Evolutionary conservation across 306 rosid species (phyloP), one percentile per base, ranked within the genome.

Genomic region (Ormosia emarginata): DNA sequence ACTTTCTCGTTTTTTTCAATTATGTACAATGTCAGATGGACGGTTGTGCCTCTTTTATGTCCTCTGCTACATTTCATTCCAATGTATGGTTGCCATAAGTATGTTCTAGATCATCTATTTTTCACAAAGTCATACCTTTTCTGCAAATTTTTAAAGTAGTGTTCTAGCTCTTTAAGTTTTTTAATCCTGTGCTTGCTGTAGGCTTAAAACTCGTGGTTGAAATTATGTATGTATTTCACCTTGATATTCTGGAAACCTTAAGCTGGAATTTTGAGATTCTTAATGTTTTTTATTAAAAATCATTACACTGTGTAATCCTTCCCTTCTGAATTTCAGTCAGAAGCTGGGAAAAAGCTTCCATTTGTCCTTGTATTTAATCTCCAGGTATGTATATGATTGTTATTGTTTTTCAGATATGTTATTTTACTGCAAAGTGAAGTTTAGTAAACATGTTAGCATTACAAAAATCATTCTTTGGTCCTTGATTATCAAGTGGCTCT

Each of bases 301-400:
- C 6, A 14, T 34, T 79, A 61, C 64, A 53, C 40, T 44, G 2
- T 59, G 36, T 86, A 67, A 85, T 66, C 67, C 32, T 81, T 69
- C 43, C 9, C 17, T 75, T 87, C 29, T 83, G 64, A 70, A 79
- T 86, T 80, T 68, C 89, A 95, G 99, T 86, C 94, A 10, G 91
- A 90, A 84, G 86, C 88, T 4, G 97, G 99, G 73, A 93, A 88
- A 83, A 95, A 85, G 82, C 91, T 93, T 59, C 99, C 99, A 9
- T 92, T 95, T 68, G 18, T 95, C 67, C 92, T 95, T 46, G 86
- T 95, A 77, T 62, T 95, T 49, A 95, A 95, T 85, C 92, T 95
- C 75, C 98, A 93, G 99, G 99, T 95, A 88, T 85, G 85, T 59
- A 17, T 70, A 73, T 50, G 41, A 50, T 47, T 83, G 11, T 2